A percentile compares a stretch with the other conserved stretches of the same genome.
These are phyloP conservation scores for Oryza glaberrima DNA, from an alignment of 176 grass and related monocot species.

Conservation along the genomic window DNA sequence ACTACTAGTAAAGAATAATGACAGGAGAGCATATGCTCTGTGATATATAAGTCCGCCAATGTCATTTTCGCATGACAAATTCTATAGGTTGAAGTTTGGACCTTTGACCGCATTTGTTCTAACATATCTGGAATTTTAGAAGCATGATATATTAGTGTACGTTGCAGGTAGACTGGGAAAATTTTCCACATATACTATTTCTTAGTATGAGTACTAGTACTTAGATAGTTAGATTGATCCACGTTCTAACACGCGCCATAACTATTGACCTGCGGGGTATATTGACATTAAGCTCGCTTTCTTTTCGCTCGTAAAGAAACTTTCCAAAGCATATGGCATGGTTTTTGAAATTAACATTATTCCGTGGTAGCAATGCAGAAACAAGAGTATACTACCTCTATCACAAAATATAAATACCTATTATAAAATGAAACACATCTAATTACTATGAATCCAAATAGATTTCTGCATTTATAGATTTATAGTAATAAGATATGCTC, in stretches of 20 bases:
- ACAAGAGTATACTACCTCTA: not conserved
- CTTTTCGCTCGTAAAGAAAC: conserved; percentile 25
- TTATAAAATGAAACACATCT: too few relatives aligned
- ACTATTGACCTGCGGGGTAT: not conserved
- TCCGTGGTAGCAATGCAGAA: not conserved
- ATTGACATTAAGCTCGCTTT: not conserved
- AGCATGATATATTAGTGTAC: not conserved
- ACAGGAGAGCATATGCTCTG: not conserved
- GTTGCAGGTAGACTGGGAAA: not conserved
- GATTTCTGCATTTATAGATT: too few relatives aligned
- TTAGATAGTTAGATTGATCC: not conserved
- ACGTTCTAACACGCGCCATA: not conserved
- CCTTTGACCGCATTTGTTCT: not conserved
- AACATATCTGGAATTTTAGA: not conserved
- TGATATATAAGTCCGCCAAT: not conserved
- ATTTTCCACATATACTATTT: not conserved
- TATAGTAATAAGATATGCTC: too few relatives aligned
- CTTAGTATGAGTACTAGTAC: too few relatives aligned
- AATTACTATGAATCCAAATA: too few relatives aligned
- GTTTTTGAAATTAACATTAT: not conserved
- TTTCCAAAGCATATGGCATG: not conserved
- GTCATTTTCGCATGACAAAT: not conserved
- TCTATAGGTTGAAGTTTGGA: not conserved
- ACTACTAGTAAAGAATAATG: not conserved
- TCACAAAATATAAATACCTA: too few relatives aligned